These are phyloP conservation scores for Allium cepa DNA, from an alignment of 106 monocot species.

Conservation along the genomic window DNA sequence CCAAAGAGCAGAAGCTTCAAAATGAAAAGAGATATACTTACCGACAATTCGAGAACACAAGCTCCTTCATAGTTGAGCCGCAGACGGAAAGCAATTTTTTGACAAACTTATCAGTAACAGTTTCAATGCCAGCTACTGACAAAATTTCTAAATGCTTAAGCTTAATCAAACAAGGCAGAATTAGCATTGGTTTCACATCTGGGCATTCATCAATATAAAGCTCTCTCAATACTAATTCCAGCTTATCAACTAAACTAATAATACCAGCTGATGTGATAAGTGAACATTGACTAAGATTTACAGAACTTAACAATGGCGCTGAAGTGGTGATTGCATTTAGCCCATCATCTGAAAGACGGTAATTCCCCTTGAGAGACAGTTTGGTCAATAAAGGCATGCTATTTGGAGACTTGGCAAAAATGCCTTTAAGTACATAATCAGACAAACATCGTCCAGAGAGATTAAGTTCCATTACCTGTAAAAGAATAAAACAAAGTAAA, in stretches of 20 bases:
- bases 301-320: constrained; percentile 46
- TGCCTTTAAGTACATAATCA: constrained; percentile 52
- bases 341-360: constrained; percentile 73
- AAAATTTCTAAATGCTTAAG: constrained; percentile 51
- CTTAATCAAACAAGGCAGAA: constrained; percentile 63
- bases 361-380: constrained; percentile 62
- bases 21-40: constrained; percentile 23
- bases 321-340: constrained; percentile 50
- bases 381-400: constrained; percentile 50
- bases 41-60: constrained; percentile 58
- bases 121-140: constrained; percentile 46
- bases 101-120: constrained; percentile 56
- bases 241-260: constrained; percentile 28
- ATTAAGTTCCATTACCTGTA: constrained; percentile 64
- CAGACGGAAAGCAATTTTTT: constrained; percentile 32
- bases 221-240: constrained; percentile 39
- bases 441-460: constrained; percentile 67
- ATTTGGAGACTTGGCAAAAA: constrained; percentile 31
- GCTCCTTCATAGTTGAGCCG: constrained; percentile 45
- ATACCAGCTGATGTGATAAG: constrained; percentile 67
- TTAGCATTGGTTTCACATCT: constrained; percentile 48
- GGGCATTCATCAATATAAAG: constrained; percentile 70
- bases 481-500: neutral
- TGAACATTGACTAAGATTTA: constrained; percentile 74
- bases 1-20: no score